phyloP scores from a whole-genome alignment of 331 rosid genomes.

The Malus hybrid region DNA sequence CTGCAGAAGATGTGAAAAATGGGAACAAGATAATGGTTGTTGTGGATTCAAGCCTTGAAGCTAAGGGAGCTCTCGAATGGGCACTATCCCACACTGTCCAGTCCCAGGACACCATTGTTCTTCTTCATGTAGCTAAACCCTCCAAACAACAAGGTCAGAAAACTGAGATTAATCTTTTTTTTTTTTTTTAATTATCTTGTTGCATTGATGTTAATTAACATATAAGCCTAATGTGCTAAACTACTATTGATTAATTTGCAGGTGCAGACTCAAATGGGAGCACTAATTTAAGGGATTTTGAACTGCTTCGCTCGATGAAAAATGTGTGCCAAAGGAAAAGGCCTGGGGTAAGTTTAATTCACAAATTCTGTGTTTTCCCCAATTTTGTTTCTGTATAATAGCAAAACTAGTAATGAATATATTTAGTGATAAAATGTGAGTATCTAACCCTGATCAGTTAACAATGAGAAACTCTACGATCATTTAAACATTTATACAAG shows the following conservation, averaged over 20 bases:
- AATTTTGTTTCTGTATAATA: background rate
- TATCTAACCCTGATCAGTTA: background rate
- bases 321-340: slow-evolving; percentile 41
- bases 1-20: background rate
- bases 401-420: background rate
- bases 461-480: background rate
- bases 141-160: slow-evolving; percentile 47
- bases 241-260: background rate
- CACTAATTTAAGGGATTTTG: slow-evolving; percentile 32
- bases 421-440: background rate
- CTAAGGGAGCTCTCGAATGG: slow-evolving; percentile 83
- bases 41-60: slow-evolving; percentile 70
- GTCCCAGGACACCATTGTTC: slow-evolving; percentile 55
- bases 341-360: slow-evolving; percentile 52
- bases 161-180: background rate
- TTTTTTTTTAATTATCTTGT: background rate
- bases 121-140: slow-evolving; percentile 49
- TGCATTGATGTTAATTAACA: background rate
- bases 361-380: background rate
- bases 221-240: too few relatives aligned
- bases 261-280: slow-evolving; percentile 25
- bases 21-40: slow-evolving; percentile 78
- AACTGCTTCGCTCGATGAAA: slow-evolving; percentile 54
- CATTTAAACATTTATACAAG: background rate
- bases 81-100: slow-evolving; percentile 77